Base-by-base conservation (phyloP, 2,329 filamentous ascomycete species). In the Fusarium nodosum region DNA sequence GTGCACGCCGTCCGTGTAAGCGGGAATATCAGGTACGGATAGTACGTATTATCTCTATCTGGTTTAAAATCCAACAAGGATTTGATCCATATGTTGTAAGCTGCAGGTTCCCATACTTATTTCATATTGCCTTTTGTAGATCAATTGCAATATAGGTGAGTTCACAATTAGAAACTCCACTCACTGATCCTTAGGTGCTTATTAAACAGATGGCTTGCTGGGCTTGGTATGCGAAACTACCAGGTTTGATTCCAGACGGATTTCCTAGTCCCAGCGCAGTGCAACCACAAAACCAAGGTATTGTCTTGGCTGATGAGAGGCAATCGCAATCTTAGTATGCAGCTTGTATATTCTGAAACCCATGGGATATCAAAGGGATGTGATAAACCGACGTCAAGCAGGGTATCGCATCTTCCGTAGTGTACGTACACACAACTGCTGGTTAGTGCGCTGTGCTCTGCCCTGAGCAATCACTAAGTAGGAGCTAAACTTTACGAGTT, bases 271-370 rank as follows among this genome's bases (percentile, higher is more conserved):
- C 58, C 18, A 15, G 18, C 36, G 42, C 30, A 31, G 48, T 55
- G 41, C 59, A 53, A 64, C 34, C 44, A 30, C n/a, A 18, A 50
- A 54, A 51, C 18, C 28, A 34, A 41, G 36, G 46, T 36, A 51
- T 36, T 8, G n/a, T 46, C 52, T 52, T 38, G 34, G 54, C 52
- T 36, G 45, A 44, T 41, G 11, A 64, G 52, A 67, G 34, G 57
- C 52, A 63, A 63, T 51, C 39, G 33, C 13, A 53, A 53, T 48
- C 22, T 36, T 24, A 31, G 13, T 30, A 42, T n/a, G 48, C 44
- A 48, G 46, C 31, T 64, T 57, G n/a, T 64, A 30, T 38, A 45
- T 56, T 66, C 36, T 44, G 56, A 70, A 67, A 57, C 33, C 15
- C 13, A 33, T 26, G n/a, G 28, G 33, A 60, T 56, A 36, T 62